phyloP scores from a whole-genome alignment of 768 basidiomycete species.

The Boletus vermiculosoides region DNA sequence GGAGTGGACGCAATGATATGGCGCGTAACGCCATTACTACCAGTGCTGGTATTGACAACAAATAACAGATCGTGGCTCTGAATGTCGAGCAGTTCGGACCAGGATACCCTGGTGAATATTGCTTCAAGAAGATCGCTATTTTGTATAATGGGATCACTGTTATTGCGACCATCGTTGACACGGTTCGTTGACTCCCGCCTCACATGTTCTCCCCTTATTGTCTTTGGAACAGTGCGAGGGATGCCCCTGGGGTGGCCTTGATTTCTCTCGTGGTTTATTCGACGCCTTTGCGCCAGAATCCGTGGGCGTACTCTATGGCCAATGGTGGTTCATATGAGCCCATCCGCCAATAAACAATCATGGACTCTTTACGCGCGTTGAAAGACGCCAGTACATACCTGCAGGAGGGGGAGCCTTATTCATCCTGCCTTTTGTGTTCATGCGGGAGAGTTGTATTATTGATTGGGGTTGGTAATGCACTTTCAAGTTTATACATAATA shows the following conservation, averaged over 20 bases:
- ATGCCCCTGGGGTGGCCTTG: conserved; percentile 65
- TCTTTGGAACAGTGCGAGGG: conserved; percentile 50
- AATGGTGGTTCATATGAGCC: conserved; percentile 56
- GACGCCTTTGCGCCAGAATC: conserved; percentile 46
- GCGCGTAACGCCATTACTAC: conserved; percentile 2
- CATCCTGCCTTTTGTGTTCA: conserved; percentile 9
- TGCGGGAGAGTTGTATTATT: background rate
- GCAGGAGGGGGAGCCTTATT: background rate
- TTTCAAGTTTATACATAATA: background rate
- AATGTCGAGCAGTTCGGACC: conserved; percentile 47
- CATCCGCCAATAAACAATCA: background rate
- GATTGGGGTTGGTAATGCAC: background rate
- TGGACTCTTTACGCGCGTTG: too few relatives aligned
- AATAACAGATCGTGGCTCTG: conserved; percentile 27
- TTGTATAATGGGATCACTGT: conserved; percentile 51
- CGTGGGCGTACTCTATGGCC: conserved; percentile 55
- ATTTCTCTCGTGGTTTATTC: conserved; percentile 70
- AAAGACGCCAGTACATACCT: background rate
- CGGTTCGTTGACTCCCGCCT: conserved; percentile 36
- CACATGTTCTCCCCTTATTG: background rate
- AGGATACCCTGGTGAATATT: conserved; percentile 62
- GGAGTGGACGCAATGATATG: conserved; percentile 34
- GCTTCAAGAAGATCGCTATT: conserved; percentile 64
- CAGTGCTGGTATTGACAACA: background rate
- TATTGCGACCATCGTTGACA: conserved; percentile 57